Base-by-base conservation (phyloP, 345 rosid species). In the Linum trigynum region DNA sequence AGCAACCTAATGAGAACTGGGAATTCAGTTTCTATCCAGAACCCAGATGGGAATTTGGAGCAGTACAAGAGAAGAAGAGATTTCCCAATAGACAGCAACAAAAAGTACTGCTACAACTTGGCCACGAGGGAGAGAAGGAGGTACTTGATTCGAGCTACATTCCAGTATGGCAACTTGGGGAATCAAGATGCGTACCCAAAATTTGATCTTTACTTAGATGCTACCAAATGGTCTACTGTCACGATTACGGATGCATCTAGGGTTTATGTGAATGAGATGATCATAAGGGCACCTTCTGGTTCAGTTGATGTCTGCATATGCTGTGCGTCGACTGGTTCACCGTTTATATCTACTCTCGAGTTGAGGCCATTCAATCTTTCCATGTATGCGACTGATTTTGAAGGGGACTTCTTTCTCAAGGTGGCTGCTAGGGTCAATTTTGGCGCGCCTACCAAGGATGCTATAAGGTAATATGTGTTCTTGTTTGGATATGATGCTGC, bases 351-450 rank as follows among this genome's bases (percentile, higher is more conserved):
- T 39, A 87, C 96, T 59, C 80, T 95, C 0, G 99, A 95, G 81
- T 82, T 95, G 56, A 68, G 99, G 66, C 96, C 97, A 12, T 71
- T 88, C 75, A 95, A 84, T 71, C 85, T 85, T 62, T 88, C 97
- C 0, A 87, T 94, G 88, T 90, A 94, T 74, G 90, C 92, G 38
- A 90, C 99, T 39, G 85, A 83, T 79, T 90, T 75, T 61, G 97
- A 94, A 80, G 97, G 82, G 65, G 74, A 57, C 38, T 94, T 86
- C 86, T 90, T 85, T 85, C 74, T 90, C 63, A 81, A 87, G 57
- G 90, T 90, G 61, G 95, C 96, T 9, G 96, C 96, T 5, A 87
- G 99, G 76, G 96, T 90, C 7, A 94, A 90, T 72, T 90, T 90
- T 59, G 99, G 99, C 38, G 99, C 99, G 75, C 75, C 70, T 14